Base-by-base conservation (phyloP, 257 asterid species). In the Rehmannia glutinosa region DNA sequence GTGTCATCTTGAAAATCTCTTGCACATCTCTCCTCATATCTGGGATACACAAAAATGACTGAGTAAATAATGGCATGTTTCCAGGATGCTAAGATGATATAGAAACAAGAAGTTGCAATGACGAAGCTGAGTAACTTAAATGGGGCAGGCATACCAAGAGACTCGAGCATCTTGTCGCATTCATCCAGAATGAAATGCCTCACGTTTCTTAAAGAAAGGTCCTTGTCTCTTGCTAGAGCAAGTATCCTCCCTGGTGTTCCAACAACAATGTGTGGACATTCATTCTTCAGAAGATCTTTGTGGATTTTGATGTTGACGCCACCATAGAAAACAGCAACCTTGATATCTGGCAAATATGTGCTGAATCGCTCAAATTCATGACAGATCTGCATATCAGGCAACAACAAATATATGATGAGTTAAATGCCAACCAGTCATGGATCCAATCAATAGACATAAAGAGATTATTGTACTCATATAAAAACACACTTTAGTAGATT, bases 1-100 rank as follows among this genome's bases (percentile, higher is more conserved):
- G 98, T 24, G 97, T 91, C 96, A 84, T 81, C 81, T 86, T 91
- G 85, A 91, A 91, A 42, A 91, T 91, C 80, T 82, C 93, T 81
- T 91, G 97, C 49, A 91, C 97, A 52, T 91, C 97, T 78, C 89
- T 86, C 83, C 97, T 79, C 97, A 91, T 91, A 80, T 91, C 97
- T 91, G 86, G 73, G 28, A 54, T n/a, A 68, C 8, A 59, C 12
- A 24, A 57, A 43, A 58, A 35, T 1, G 6, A 57, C 15, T 54
- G 5, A 71, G 61, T 30, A 63, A 70, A 46, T 41, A 61, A 49
- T n/a, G 25, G 2, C 11, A 28, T 28, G 33, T 24, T 32, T 52
- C 8, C 17, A 42, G 9, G 53, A 4, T 21, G 41, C 24, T 23
- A 33, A 13, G 21, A 38, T 9, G 33, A 38, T 41, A 27, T 11